Evolutionary conservation across 2,329 filamentous ascomycete genomes (phyloP).

Genomic region (Neocucurbitaria cava): DNA sequence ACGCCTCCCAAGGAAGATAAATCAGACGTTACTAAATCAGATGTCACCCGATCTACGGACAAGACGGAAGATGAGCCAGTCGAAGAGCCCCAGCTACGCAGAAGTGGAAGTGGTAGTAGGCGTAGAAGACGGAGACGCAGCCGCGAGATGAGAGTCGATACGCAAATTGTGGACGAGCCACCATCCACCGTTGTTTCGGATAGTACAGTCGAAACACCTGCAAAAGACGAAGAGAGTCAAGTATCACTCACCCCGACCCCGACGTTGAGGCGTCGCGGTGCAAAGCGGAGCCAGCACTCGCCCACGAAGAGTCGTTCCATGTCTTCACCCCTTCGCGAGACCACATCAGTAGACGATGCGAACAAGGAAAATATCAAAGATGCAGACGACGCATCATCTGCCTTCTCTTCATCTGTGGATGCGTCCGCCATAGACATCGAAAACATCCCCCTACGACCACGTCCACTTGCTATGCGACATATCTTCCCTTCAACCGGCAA

Average conservation of each 20-base stretch:
- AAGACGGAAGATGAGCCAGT: conserved; percentile 24
- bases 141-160: conserved; percentile 35
- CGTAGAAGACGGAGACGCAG: conserved; percentile 37
- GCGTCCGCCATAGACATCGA: conserved; percentile 38
- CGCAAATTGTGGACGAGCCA: conserved; percentile 28
- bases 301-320: conserved; percentile 50
- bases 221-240: conserved; percentile 23
- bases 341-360: conserved; percentile 32
- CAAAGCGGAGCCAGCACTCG: conserved; percentile 48
- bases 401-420: conserved; percentile 47
- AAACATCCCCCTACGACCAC: conserved; percentile 39
- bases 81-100: conserved; percentile 29
- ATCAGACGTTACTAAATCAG: conserved; percentile 36
- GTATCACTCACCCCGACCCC: conserved; percentile 36
- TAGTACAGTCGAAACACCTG: conserved; percentile 21
- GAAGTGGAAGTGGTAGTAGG: conserved; percentile 32
- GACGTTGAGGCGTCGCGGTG: conserved; percentile 49
- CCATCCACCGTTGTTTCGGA: conserved; percentile 30
- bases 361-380: conserved; percentile 27
- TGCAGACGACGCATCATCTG: conserved; percentile 37
- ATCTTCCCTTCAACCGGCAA: conserved; percentile 62
- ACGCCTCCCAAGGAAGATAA: conserved; percentile 30
- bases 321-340: conserved; percentile 38
- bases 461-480: conserved; percentile 50
- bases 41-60: conserved; percentile 29